These are phyloP conservation scores for Senna siamea DNA, from an alignment of 306 rosid genomes.

Conservation along the genomic window DNA sequence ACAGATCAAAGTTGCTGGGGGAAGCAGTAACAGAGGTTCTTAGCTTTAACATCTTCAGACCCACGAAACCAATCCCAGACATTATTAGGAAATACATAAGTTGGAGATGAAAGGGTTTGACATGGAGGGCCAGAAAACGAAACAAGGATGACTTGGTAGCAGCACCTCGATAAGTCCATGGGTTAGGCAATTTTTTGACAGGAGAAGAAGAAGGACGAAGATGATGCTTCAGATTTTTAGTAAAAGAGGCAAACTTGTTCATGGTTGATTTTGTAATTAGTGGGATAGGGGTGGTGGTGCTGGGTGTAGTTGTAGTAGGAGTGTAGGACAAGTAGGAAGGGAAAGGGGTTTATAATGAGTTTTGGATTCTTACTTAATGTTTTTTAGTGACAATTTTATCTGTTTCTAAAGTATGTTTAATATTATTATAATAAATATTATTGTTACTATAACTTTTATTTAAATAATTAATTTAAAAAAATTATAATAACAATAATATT, in stretches of 20 bases:
- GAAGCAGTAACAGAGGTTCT: neutral
- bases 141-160: neutral
- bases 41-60: conserved; percentile 53
- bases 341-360: neutral
- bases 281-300: neutral
- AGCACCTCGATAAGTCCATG: neutral
- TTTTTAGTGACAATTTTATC: no score
- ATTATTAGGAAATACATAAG: conserved; percentile 48
- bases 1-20: conserved; percentile 47
- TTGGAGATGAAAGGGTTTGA: conserved; percentile 34
- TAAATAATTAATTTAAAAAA: no score
- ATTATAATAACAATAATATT: no score
- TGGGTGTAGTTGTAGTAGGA: neutral
- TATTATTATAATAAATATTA: no score
- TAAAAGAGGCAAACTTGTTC: neutral
- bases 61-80: conserved; percentile 56
- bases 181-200: neutral
- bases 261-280: neutral
- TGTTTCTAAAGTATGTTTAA: no score
- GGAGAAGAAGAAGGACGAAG: neutral
- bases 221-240: no score
- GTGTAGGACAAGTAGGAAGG: neutral
- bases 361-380: no score
- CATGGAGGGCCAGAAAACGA: neutral
- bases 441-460: no score